Evolutionary conservation across 202 grass and related monocot genomes (phyloP), one percentile per base, ranked within the genome.

Genomic region (Setaria viridis): DNA sequence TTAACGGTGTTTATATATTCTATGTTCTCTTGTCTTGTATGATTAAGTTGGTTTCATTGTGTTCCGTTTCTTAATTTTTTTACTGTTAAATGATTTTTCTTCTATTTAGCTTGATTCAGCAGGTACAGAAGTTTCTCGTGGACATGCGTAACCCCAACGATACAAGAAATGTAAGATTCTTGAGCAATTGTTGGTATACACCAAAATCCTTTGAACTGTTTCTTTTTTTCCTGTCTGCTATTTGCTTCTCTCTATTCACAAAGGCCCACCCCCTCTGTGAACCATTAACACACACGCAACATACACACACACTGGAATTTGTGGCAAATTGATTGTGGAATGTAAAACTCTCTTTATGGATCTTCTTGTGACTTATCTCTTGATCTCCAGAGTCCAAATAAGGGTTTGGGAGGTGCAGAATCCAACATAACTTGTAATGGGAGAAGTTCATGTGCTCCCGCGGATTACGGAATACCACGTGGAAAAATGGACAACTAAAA

Each of bases 91-190:
- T 37, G 51, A 57, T 67, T 70, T 77, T 77, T 88, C 64, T 77
- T 88, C 55, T 81, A 80, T 93, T 56, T 90, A 99, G 93, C 67
- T 91, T 99, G 81, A 94, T 96, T 88, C 90, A 99, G 76, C 94
- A 94, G 79, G 80, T 91, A 47, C 93, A 99, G 33, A 91, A 99
- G 66, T 91, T 94, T 80, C 86, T 99, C 17, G 56, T 90, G 48
- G 93, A 96, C 74, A 88, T 93, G 50, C 80, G 35, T 41, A 85
- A 80, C 11, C 42, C 82, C 73, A 80, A 76, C 62, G 91, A 94
- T 87, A 65, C 93, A 70, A 92, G 90, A 93, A 88, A 87, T 80
- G 93, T 99, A 94, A 87, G 85, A 87, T 89, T 33, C 47, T 86
- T 74, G 33, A 77, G 74, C 85, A 29, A 13, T 67, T 80, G 0